These are phyloP conservation scores for Aspergillus piperis DNA, from an alignment of 2,329 filamentous ascomycete genomes.

Conservation along the genomic window DNA sequence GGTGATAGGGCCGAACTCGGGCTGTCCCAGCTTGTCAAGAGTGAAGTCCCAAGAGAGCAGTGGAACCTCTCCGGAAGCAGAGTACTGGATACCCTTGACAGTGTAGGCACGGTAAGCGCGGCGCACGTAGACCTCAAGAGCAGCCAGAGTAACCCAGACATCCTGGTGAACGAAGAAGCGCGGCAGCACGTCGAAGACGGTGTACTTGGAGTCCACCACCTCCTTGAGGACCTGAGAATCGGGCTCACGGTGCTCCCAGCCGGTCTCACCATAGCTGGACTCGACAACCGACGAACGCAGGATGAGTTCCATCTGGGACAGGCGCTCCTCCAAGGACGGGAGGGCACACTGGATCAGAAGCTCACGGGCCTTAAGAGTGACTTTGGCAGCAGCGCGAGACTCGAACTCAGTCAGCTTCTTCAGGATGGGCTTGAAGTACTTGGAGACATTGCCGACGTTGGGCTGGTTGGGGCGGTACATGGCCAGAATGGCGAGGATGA, in stretches of 20 bases:
- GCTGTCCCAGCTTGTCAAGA: slow-evolving; percentile 87
- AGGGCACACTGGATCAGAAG: slow-evolving; percentile 96
- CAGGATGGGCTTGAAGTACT: slow-evolving; percentile 79
- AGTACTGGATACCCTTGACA: slow-evolving; percentile 85
- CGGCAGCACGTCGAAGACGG: slow-evolving; percentile 92
- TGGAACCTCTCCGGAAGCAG: slow-evolving; percentile 69
- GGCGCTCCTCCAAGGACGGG: slow-evolving; percentile 92
- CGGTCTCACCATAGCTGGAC: slow-evolving; percentile 95
- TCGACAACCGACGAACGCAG: slow-evolving; percentile 92
- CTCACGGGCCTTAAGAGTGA: slow-evolving; percentile 94
- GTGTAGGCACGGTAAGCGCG: slow-evolving; percentile 96
- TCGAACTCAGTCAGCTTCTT: slow-evolving; percentile 89
- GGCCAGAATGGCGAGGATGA: slow-evolving; percentile 86
- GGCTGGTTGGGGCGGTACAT: slow-evolving; percentile 95
- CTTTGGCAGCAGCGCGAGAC: slow-evolving; percentile 84
- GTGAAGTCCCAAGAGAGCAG: slow-evolving; percentile 93
- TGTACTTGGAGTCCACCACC: slow-evolving; percentile 97
- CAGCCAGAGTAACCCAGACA: slow-evolving; percentile 89
- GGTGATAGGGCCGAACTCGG: slow-evolving; percentile 79
- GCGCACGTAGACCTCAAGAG: slow-evolving; percentile 93
- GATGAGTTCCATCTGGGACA: slow-evolving; percentile 97
- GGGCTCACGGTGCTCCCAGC: slow-evolving; percentile 93
- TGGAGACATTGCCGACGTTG: slow-evolving; percentile 81
- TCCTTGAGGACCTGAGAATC: slow-evolving; percentile 91
- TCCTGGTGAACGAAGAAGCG: slow-evolving; percentile 95